Evolutionary conservation across 179 eudicot species (phyloP), one percentile per base, ranked within the genome.

Genomic region (Beta lomatogona): DNA sequence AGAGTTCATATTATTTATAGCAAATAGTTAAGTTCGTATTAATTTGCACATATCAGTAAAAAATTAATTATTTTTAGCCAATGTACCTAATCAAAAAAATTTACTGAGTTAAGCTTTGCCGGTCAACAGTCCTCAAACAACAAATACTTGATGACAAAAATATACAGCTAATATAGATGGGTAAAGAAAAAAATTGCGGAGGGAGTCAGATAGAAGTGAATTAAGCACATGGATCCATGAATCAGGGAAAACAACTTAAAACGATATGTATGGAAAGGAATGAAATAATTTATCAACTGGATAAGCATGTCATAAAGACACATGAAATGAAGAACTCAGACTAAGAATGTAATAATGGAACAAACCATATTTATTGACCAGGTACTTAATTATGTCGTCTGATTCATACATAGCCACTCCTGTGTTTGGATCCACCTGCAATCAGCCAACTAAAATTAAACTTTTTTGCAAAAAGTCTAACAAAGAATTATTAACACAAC

Each of bases 361-460:
- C 92, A 60, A 77, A 96, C 99, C 99, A 90, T 96, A 96, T 86
- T 92, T 96, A 79, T 85, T 80, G 60, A 90, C 97, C 87, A 96
- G 83, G 86, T 96, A 96, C 88, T 91, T 92, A 53, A 94, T 96
- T 55, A 96, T 96, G 52, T 87, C 97, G 89, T 96, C 97, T 50
- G 99, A 96, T 86, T 96, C 99, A 80, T 96, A 96, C 98, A 96
- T 94, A 21, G 94, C 79, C 74, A 91, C 96, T 83, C 96, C 94
- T 55, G 99, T 91, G 88, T 94, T 96, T 79, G 98, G 98, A 86
- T 96, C 99, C 69, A 96, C 92, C 99, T 96, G 91, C 86, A 92
- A 82, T 77, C 68, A 86, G 52, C 18, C 25, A 52, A 77, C 83
- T 64, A 12, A 21, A 70, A 19, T 77, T 9, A 77, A 53, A 21